These are phyloP conservation scores for Syzygium jambos DNA, from an alignment of 345 rosid species.

Conservation along the genomic window DNA sequence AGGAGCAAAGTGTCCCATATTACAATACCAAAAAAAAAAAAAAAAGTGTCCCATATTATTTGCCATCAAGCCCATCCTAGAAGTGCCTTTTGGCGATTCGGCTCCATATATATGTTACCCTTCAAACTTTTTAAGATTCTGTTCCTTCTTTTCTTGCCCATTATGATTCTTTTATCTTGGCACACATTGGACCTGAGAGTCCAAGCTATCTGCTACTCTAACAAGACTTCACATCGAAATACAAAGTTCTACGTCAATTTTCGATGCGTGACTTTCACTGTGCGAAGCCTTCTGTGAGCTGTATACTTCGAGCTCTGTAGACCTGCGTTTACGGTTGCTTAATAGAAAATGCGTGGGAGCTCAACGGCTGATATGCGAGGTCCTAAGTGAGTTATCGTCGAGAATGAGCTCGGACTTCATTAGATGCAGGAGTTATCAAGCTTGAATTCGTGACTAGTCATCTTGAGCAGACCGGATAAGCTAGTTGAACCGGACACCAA, in stretches of 20 bases:
- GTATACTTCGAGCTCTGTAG: neutral
- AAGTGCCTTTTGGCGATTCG: neutral
- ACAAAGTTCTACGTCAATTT: neutral
- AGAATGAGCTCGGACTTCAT: too few species aligned
- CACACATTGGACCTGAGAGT: neutral
- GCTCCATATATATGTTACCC: neutral
- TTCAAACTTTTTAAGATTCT: neutral
- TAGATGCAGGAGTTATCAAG: too few species aligned
- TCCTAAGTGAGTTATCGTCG: too few species aligned
- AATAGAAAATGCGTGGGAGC: neutral
- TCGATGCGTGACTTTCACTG: too few species aligned
- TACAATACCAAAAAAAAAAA: too few species aligned
- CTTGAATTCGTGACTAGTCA: neutral
- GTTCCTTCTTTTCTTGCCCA: neutral
- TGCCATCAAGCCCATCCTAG: neutral
- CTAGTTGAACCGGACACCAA: neutral
- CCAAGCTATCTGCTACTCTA: neutral
- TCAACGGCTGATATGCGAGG: neutral
- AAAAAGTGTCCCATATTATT: neutral
- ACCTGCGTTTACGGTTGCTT: neutral
- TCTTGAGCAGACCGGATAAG: neutral
- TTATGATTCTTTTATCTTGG: neutral
- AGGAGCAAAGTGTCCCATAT: neutral
- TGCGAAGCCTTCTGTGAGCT: neutral
- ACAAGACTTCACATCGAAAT: neutral